Conservation (phyloP, 768 basidiomycete species). For the Tubosaeta brunneosetosa region DNA sequence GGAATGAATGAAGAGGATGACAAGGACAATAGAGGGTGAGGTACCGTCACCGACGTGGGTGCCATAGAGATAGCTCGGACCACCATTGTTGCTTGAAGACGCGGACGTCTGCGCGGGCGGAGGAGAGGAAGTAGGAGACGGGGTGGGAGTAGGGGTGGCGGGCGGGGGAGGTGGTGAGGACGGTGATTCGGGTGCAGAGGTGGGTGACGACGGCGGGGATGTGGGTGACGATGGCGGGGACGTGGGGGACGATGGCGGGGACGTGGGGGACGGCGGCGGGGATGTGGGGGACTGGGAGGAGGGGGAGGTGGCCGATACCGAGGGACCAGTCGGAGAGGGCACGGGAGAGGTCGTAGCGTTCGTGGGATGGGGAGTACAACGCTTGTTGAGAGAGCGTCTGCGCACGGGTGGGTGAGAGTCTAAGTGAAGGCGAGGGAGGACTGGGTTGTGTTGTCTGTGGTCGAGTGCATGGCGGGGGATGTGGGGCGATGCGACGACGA, state of each 20-base stretch:
- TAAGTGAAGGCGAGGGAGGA: not conserved
- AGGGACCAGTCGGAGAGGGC: not conserved
- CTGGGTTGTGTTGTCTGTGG: conserved; percentile 20
- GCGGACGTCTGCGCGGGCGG: conserved; percentile 17
- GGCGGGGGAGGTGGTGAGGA: conserved; percentile 4
- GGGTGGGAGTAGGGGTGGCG: not conserved
- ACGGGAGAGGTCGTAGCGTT: conserved; percentile 11
- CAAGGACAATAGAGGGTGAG: not conserved
- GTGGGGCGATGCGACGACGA: conserved; percentile 37
- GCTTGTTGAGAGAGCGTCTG: conserved; percentile 28
- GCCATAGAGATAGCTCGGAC: conserved; percentile 43
- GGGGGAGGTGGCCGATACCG: not conserved
- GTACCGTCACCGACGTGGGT: conserved; percentile 47
- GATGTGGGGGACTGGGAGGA: not conserved
- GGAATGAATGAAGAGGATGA: not conserved
- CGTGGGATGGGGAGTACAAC: conserved; percentile 15
- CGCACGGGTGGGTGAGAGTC: conserved; percentile 6
- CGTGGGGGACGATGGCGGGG: not conserved
- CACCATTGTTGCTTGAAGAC: conserved; percentile 4
- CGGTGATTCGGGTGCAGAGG: not conserved
- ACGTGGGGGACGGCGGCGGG: not conserved
- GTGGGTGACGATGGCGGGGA: not conserved
- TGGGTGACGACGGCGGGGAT: not conserved
- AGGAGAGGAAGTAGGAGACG: conserved; percentile 3
- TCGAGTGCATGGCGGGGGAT: conserved; percentile 24